Base-by-base conservation (phyloP, 371 early-diverging fungal species). In the Dichotomocladium elegans region DNA sequence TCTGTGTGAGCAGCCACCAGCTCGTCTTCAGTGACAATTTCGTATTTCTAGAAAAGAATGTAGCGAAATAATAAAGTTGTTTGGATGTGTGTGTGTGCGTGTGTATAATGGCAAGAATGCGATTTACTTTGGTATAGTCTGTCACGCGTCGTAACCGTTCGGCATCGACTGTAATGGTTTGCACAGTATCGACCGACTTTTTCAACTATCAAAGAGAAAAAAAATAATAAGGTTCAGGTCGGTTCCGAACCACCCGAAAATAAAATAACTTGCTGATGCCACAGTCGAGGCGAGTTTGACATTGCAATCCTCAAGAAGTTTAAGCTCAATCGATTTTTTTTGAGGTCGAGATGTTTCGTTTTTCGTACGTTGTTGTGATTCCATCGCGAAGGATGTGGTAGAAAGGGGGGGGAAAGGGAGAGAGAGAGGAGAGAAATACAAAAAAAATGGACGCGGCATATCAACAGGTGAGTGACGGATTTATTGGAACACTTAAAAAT, bases 21-120 rank as follows among this genome's bases (percentile, higher is more conserved):
- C 22, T 56, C 56, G n/a, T 33, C 25, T 12, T 42, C 43, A n/a
- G 56, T 29, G 26, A 56, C 41, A 29, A 56, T 31, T 41, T 56
- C 56, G 11, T 48, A 48, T 42, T 41, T 35, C 56, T 56, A 33
- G 5, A 4, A 2, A 41, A 41, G 14, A 2, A 21, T 24, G n/a
- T 14, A 24, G 22, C 17, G 10, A n/a, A 31, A 12, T 22, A 24
- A 21, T 22, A 14, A 15, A 7, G 25, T 26, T 10, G 6, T 5
- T 9, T 26, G 11, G 15, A 29, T 29, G n/a, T 17, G 19, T 11
- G 14, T 12, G n/a, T n/a, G 14, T 26, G 11, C 29, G 26, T 29
- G n/a, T 17, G 19, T 11, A 17, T 12, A 25, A 29, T 4, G 24
- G 3, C 10, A 15, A 25, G 2, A 52, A 41, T 4, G 4, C 29